These are phyloP conservation scores for Termitomyces sp. DNA, from an alignment of 768 basidiomycete species.

Conservation along the genomic window DNA sequence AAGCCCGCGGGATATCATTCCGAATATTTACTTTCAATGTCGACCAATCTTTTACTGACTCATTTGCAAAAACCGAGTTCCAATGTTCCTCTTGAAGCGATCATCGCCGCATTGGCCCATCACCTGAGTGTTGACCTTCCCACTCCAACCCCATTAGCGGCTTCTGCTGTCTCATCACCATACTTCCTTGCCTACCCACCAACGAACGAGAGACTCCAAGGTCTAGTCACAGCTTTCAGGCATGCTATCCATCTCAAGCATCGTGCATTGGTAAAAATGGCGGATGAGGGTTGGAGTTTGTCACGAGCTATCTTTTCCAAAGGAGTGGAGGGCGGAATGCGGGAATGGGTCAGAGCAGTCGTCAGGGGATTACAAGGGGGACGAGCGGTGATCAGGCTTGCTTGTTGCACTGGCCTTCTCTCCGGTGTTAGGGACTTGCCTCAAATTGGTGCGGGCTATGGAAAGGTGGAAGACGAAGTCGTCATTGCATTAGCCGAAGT, in stretches of 20 bases:
- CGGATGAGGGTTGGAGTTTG: constrained; percentile 25
- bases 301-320: constrained; percentile 29
- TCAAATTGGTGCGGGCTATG: constrained; percentile 21
- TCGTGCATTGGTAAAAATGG: constrained; percentile 30
- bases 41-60: constrained; percentile 33
- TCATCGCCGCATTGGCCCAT: constrained; percentile 54
- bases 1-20: background rate
- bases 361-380: constrained; percentile 63
- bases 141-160: constrained; percentile 53
- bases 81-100: constrained; percentile 38
- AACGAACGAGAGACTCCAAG: constrained; percentile 40
- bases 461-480: constrained; percentile 56
- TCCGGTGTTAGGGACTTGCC: constrained; percentile 55
- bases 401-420: constrained; percentile 59
- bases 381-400: constrained; percentile 53
- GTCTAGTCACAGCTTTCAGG: constrained; percentile 50
- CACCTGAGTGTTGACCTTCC: constrained; percentile 47
- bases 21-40: constrained; percentile 5
- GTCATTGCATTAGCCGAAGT: constrained; percentile 71
- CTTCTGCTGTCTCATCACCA: constrained; percentile 49
- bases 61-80: constrained; percentile 45
- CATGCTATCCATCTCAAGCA: constrained; percentile 55
- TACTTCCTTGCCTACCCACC: constrained; percentile 42
- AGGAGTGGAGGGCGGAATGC: constrained; percentile 33
- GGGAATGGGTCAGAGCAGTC: constrained; percentile 46